phyloP scores from a whole-genome alignment of 2,329 filamentous ascomycete genomes.

The Alternaria ethzedia region DNA sequence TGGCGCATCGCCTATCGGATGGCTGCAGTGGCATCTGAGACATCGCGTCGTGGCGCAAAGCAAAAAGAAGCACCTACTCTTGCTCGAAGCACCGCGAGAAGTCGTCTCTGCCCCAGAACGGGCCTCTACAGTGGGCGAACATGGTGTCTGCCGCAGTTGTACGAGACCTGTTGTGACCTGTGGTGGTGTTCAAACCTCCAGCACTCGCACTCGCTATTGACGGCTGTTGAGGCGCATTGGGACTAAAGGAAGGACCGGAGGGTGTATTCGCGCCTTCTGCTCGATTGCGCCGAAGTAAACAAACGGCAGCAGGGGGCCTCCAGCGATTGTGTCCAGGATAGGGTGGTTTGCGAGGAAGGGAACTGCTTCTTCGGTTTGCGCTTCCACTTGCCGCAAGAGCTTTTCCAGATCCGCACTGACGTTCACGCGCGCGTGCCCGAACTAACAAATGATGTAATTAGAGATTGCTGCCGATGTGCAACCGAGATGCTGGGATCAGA shows the following conservation, averaged over 20 bases:
- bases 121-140: slow-evolving; percentile 64
- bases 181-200: slow-evolving; percentile 19
- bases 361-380: slow-evolving; percentile 4
- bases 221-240: slow-evolving; percentile 22
- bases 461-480: background rate
- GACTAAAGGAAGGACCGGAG: slow-evolving; percentile 3
- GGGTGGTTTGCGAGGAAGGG: slow-evolving; percentile 1
- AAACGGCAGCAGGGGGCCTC: background rate
- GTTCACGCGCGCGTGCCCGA: slow-evolving; percentile 12
- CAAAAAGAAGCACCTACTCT: slow-evolving; percentile 62
- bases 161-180: slow-evolving; percentile 12
- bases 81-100: slow-evolving; percentile 67
- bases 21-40: slow-evolving; percentile 1
- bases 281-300: slow-evolving; percentile 1
- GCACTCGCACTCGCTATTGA: slow-evolving; percentile 28
- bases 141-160: slow-evolving; percentile 44
- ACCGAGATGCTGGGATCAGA: slow-evolving; percentile 1
- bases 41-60: background rate
- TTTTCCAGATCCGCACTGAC: slow-evolving; percentile 15
- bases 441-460: slow-evolving; percentile 14
- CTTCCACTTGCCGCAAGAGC: slow-evolving; percentile 12
- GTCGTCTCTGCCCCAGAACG: slow-evolving; percentile 67
- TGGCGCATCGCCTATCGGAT: slow-evolving; percentile 1
- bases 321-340: background rate
- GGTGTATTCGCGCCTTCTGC: background rate